phyloP scores from a whole-genome alignment of 306 rosid genomes.

The Luffa acutangula region DNA sequence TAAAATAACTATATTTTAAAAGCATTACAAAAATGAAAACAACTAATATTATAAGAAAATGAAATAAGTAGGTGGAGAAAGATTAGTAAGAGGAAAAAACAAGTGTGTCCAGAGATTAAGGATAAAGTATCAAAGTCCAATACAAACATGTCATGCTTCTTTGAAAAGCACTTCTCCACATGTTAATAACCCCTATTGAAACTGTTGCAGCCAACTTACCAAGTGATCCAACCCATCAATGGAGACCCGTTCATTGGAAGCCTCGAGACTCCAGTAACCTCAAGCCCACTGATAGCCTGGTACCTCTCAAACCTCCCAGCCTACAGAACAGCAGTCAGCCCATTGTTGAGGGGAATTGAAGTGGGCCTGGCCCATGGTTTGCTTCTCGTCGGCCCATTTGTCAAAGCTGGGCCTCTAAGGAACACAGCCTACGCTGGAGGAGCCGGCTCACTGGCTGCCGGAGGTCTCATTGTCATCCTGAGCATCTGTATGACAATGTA shows the following conservation, averaged over 20 bases:
- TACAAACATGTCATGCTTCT: not conserved
- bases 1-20: too few relatives aligned
- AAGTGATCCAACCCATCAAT: constrained; percentile 88
- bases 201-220: constrained; percentile 52
- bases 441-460: constrained; percentile 87
- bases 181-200: not conserved
- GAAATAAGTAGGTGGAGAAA: too few relatives aligned
- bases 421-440: constrained; percentile 51
- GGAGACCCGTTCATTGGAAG: constrained; percentile 99
- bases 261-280: constrained; percentile 88
- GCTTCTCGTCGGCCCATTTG: constrained; percentile 85
- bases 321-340: constrained; percentile 85
- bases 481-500: constrained; percentile 69
- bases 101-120: too few relatives aligned
- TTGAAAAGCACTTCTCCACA: not conserved
- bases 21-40: too few relatives aligned
- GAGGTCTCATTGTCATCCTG: constrained; percentile 72
- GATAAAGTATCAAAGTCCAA: too few relatives aligned
- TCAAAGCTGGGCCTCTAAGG: constrained; percentile 81
- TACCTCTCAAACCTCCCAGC: constrained; percentile 94
- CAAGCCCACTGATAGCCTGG: constrained; percentile 94
- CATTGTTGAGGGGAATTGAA: constrained; percentile 76
- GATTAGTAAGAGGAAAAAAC: not conserved
- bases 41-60: too few relatives aligned
- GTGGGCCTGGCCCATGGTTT: constrained; percentile 90